These are phyloP conservation scores for Mycocentrospora acerina DNA, from an alignment of 2,329 filamentous ascomycete species.

Conservation along the genomic window DNA sequence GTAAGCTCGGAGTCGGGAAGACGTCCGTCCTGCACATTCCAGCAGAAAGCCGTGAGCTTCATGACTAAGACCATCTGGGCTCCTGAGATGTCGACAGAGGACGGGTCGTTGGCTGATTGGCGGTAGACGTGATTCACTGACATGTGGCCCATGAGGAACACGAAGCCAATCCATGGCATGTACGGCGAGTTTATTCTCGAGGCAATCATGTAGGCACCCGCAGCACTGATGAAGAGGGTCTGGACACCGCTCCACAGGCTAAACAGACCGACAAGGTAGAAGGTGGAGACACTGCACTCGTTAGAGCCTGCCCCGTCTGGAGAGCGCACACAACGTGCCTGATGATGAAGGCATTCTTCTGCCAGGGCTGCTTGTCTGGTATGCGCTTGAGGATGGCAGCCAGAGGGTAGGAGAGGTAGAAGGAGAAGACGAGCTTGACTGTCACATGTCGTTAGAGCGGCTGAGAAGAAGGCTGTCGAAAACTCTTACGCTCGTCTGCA, in stretches of 20 bases:
- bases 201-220: constrained; percentile 79
- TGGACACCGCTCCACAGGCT: constrained; percentile 83
- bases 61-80: constrained; percentile 98
- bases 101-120: constrained; percentile 67
- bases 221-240: constrained; percentile 77
- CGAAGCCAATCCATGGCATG: constrained; percentile 97
- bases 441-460: constrained; percentile 15
- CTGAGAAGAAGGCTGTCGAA: background rate
- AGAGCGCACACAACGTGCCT: constrained; percentile 51
- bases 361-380: constrained; percentile 77
- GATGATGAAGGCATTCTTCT: constrained; percentile 88
- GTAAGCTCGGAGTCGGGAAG: constrained; percentile 78
- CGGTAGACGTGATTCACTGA: constrained; percentile 84
- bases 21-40: constrained; percentile 94
- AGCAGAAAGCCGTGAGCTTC: constrained; percentile 95
- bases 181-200: constrained; percentile 81
- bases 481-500: constrained; percentile 61
- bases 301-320: constrained; percentile 4
- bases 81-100: constrained; percentile 78
- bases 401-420: constrained; percentile 89
- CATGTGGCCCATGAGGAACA: constrained; percentile 95
- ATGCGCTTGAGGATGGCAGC: constrained; percentile 86
- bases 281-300: constrained; percentile 66
- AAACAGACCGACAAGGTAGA: constrained; percentile 92
- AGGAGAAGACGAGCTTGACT: constrained; percentile 94